Evolutionary conservation across 352 stramenopile genomes (phyloP).

Genomic region (Saprolegnia diclina): DNA sequence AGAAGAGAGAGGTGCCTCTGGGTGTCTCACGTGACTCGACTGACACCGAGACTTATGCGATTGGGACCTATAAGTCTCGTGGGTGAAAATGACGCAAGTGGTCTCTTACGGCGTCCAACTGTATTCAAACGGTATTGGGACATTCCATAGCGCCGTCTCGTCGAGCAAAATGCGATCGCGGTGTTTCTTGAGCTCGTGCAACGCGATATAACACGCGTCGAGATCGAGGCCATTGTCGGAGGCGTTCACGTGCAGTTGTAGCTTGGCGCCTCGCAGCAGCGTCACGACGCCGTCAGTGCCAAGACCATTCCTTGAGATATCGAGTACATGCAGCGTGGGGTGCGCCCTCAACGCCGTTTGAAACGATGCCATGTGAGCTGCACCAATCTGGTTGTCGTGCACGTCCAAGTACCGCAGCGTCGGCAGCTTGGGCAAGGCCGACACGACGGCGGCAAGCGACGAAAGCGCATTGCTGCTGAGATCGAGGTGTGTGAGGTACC

Average conservation of each 20-base stretch:
- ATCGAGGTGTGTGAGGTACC: neutral
- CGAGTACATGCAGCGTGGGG: neutral
- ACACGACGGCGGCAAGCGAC: neutral
- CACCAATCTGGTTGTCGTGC: neutral
- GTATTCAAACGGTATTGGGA: neutral
- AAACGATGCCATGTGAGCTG: neutral
- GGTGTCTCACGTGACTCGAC: too few relatives aligned
- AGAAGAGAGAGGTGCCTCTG: too few relatives aligned
- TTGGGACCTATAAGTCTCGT: too few relatives aligned
- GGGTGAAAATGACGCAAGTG: too few relatives aligned
- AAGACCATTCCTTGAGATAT: neutral
- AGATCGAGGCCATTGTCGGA: neutral
- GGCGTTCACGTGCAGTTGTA: neutral
- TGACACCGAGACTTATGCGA: too few relatives aligned
- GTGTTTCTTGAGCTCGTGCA: neutral
- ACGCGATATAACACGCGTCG: neutral
- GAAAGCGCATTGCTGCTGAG: neutral
- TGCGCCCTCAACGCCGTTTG: neutral
- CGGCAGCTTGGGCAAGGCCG: neutral
- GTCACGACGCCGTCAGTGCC: neutral
- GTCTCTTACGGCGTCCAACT: too few relatives aligned
- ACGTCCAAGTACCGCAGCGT: neutral
- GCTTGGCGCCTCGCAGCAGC: neutral
- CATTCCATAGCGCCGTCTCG: neutral
- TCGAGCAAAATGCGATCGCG: neutral